These are phyloP conservation scores for Linnemannia hyalina DNA, from an alignment of 192 early-diverging fungal genomes.

Conservation along the genomic window DNA sequence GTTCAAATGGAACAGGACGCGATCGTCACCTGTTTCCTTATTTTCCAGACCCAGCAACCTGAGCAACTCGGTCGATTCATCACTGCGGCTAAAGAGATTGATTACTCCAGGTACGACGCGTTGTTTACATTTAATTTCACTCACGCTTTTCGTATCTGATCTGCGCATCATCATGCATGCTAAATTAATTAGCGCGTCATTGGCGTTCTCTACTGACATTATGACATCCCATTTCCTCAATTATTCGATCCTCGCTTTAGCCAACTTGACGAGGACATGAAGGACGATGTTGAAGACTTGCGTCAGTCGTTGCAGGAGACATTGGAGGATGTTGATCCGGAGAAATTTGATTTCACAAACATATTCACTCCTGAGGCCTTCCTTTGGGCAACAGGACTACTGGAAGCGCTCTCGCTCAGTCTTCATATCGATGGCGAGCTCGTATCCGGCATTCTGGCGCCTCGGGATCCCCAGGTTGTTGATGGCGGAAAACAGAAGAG, in stretches of 20 bases:
- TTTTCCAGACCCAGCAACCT: conserved; percentile 9
- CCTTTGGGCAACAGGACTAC: conserved; percentile 32
- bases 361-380: conserved; percentile 37
- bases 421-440: conserved; percentile 33
- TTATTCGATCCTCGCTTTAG: not conserved
- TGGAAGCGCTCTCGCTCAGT: conserved; percentile 33
- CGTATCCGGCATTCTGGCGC: conserved; percentile 19
- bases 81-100: conserved; percentile 22
- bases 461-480: not conserved
- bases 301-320: conserved; percentile 33
- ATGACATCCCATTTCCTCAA: not conserved
- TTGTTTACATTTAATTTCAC: not conserved
- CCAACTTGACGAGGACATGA: conserved; percentile 44
- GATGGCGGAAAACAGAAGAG: conserved; percentile 2
- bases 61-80: conserved; percentile 6
- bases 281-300: conserved; percentile 34
- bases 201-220: not conserved
- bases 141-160: not conserved
- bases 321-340: conserved; percentile 16
- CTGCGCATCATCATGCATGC: not conserved
- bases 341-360: conserved; percentile 27
- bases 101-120: conserved; percentile 30
- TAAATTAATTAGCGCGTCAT: no score
- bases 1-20: conserved; percentile 48
- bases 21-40: conserved; percentile 35